Percentiles rank a stretch among this genome's conserved stretches.
Conservation (phyloP, 345 rosid genomes). For the Corymbia maculata region DNA sequence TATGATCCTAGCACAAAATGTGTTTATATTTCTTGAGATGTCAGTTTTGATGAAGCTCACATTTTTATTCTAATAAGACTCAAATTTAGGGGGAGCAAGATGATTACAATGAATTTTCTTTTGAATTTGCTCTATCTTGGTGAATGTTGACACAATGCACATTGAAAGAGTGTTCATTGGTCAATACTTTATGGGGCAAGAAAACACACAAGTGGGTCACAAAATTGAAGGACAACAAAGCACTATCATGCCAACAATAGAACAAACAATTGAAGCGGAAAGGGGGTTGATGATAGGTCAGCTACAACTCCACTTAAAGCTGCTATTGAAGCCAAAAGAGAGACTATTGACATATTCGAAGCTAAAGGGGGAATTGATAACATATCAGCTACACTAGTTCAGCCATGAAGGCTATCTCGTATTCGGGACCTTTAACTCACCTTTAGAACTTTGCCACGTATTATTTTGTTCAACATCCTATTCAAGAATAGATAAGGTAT, state of each 20-base stretch:
- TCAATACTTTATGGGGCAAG: neutral
- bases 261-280: neutral
- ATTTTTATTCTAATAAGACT: neutral
- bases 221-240: neutral
- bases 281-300: neutral
- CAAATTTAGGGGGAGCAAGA: neutral
- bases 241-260: neutral
- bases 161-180: neutral
- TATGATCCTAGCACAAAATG: neutral
- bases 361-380: neutral
- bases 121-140: neutral
- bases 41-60: neutral
- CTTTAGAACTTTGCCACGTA: neutral
- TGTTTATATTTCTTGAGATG: neutral
- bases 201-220: neutral
- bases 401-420: neutral
- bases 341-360: neutral
- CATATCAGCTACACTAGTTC: neutral
- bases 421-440: neutral
- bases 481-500: neutral
- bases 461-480: neutral
- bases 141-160: neutral
- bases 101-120: neutral
- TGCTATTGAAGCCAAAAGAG: neutral
- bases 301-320: neutral